Evolutionary conservation across 1,284 basidiomycete species (phyloP).

Genomic region (Puccinia novopanici): DNA sequence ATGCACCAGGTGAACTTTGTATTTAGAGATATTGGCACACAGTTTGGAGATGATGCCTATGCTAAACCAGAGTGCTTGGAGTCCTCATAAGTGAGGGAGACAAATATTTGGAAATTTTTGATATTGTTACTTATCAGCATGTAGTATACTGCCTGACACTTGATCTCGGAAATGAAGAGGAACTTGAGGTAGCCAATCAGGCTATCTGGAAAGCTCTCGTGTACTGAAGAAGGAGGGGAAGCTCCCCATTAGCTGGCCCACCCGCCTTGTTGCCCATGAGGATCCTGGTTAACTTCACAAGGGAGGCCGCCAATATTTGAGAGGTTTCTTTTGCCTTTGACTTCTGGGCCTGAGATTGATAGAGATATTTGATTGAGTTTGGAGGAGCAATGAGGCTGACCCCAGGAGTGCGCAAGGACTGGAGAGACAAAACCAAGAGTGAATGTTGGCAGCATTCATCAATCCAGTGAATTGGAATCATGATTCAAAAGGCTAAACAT

Average conservation of each 20-base stretch:
- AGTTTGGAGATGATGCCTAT: slow-evolving; percentile 5
- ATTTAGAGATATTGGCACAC: not conserved
- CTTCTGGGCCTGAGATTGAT: not conserved
- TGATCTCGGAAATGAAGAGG: not conserved
- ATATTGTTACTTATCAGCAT: not conserved
- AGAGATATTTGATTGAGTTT: not conserved
- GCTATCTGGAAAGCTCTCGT: not conserved
- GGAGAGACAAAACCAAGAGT: too few relatives aligned
- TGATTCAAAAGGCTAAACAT: too few relatives aligned
- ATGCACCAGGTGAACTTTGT: too few relatives aligned
- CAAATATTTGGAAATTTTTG: not conserved
- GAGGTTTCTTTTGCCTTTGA: not conserved
- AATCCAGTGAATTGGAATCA: too few relatives aligned
- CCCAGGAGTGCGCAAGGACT: not conserved
- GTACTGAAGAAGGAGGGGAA: not conserved
- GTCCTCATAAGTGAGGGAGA: too few relatives aligned
- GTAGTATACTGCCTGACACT: not conserved
- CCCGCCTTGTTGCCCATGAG: too few relatives aligned
- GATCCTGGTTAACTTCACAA: not conserved
- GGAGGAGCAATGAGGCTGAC: not conserved
- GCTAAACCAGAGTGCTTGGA: not conserved
- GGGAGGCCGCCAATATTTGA: not conserved
- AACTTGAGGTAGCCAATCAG: not conserved
- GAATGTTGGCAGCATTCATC: too few relatives aligned
- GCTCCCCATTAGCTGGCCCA: too few relatives aligned